Conservation (phyloP, 2,329 filamentous ascomycete species). For the Xylaria sp. region DNA sequence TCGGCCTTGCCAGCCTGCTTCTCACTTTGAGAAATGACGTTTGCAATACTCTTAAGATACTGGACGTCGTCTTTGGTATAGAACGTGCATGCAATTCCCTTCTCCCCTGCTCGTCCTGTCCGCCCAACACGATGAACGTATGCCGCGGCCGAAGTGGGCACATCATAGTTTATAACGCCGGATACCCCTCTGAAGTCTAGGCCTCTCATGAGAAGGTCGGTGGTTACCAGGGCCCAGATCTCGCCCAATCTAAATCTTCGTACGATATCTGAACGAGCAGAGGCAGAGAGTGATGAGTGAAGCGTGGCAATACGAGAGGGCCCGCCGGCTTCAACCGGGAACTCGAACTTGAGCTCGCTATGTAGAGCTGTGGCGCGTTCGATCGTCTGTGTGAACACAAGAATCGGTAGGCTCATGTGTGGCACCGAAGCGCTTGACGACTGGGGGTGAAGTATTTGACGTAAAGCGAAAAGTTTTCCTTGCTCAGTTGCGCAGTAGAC, state of each 20-base stretch:
- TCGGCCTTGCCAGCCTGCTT: constrained; percentile 69
- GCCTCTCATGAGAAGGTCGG: constrained; percentile 89
- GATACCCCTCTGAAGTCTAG: constrained; percentile 96
- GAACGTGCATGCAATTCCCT: constrained; percentile 90
- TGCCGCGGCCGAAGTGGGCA: constrained; percentile 86
- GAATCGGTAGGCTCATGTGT: constrained; percentile 82
- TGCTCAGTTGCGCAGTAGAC: constrained; percentile 92
- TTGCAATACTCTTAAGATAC: constrained; percentile 88
- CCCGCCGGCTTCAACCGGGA: constrained; percentile 87
- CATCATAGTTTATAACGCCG: constrained; percentile 97
- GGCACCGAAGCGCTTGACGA: constrained; percentile 65
- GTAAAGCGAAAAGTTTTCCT: constrained; percentile 90
- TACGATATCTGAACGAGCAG: constrained; percentile 82
- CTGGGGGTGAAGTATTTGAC: constrained; percentile 85
- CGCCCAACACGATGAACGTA: constrained; percentile 95
- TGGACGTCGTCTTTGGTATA: constrained; percentile 96
- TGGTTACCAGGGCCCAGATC: constrained; percentile 96
- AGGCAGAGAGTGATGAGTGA: constrained; percentile 85
- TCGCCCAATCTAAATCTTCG: constrained; percentile 89
- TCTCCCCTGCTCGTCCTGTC: constrained; percentile 87
- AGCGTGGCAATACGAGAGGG: constrained; percentile 86
- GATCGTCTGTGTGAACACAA: constrained; percentile 97
- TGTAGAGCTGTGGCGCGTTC: constrained; percentile 87
- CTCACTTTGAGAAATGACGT: constrained; percentile 87
- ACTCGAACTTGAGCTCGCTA: constrained; percentile 92